Evolutionary conservation across 1,139 yeast genomes (phyloP), one percentile per base, ranked within the genome.

Genomic region (Kodamaea ohmeri): DNA sequence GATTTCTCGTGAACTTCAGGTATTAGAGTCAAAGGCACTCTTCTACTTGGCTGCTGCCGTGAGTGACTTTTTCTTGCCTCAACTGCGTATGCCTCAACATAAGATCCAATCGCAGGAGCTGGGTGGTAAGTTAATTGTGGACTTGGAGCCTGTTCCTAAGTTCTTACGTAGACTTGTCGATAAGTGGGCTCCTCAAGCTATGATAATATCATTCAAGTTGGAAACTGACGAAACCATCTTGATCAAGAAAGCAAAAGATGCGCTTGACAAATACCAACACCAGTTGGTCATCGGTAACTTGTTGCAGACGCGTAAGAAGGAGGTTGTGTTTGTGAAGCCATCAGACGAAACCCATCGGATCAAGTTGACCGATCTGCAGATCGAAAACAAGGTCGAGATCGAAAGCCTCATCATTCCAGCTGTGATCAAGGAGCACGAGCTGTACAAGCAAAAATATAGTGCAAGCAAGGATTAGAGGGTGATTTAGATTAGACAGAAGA

Each of bases 1-100:
- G 31, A 69, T 87, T 11, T 85, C 95, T 1, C 73, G 74, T 45
- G 66, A 72, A 37, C 59, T 92, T 50, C 73, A 79, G 33, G 60
- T 64, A 2, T 64, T 78, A 35, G 79, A 77, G 3, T 57, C 72
- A 2, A 65, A 65, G 41, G 87, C 88, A 0, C 58, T 92, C 34
- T 86, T 92, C 55, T 94, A 84, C 61, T 70, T 92, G 44, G 98
- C 98, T 0, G 98, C 98, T 3, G 98, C 98, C 0, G 99, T 92
- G 0, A 86, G 96, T 4, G 99, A 92, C 60, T 92, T 94, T 61
- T 92, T 89, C 63, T 71, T 92, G 32, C 99, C 98, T 2, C 78
- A 77, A 41, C 81, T 90, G 2, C 73, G 86, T 48, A 71, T 88
- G 55, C 95, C 97, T 1, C 88, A 87, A 52, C 99, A 92, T 61